phyloP scores from a whole-genome alignment of 306 rosid species.

The Lathyrus sativus region DNA sequence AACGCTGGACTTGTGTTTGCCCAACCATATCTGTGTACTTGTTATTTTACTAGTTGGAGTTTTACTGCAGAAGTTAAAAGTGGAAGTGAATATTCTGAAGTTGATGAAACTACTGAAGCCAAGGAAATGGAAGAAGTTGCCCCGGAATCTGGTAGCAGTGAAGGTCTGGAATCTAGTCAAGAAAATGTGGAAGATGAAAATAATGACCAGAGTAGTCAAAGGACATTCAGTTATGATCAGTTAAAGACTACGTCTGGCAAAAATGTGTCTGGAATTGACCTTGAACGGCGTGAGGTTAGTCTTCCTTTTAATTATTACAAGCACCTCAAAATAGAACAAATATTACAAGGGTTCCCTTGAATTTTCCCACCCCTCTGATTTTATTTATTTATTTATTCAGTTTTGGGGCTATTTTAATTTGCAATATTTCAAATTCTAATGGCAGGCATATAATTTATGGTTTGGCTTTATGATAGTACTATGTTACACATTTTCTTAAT shows the following conservation, averaged over 20 bases:
- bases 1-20: constrained; percentile 1
- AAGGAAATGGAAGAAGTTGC: constrained; percentile 58
- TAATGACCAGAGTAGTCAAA: constrained; percentile 32
- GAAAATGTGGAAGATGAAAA: constrained; percentile 46
- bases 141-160: constrained; percentile 46
- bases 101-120: constrained; percentile 61
- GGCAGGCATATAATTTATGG: constrained; percentile 11
- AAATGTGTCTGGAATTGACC: constrained; percentile 69
- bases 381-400: neutral
- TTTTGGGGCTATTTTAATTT: constrained; percentile 8
- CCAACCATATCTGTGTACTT: constrained; percentile 16
- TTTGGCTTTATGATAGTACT: constrained; percentile 18
- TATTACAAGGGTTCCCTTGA: constrained; percentile 1
- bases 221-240: constrained; percentile 66
- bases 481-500: constrained; percentile 23
- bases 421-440: constrained; percentile 6
- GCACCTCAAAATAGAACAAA: constrained; percentile 8
- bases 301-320: constrained; percentile 10
- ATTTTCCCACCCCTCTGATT: neutral
- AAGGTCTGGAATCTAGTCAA: constrained; percentile 57
- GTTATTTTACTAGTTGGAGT: constrained; percentile 33
- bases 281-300: constrained; percentile 81
- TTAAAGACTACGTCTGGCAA: constrained; percentile 67
- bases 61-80: constrained; percentile 48
- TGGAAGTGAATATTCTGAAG: constrained; percentile 48